phyloP scores from a whole-genome alignment of 306 rosid species.

The Cucurbita pepo region DNA sequence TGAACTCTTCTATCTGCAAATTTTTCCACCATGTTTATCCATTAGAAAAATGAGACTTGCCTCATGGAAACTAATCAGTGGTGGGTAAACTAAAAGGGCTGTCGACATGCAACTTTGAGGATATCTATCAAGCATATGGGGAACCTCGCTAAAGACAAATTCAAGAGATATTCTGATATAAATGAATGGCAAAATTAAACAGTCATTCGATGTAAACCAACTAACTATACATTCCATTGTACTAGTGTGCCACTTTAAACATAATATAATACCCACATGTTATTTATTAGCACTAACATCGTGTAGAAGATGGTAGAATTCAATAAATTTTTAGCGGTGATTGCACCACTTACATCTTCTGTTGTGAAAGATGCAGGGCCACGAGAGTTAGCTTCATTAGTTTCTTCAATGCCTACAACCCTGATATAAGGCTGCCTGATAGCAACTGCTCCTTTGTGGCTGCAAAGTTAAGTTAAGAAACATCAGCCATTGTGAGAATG shows the following conservation, averaged over 20 bases:
- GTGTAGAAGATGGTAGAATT: slow-evolving; percentile 1
- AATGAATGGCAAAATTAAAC: background rate
- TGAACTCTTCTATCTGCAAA: slow-evolving; percentile 85
- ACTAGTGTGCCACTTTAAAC: background rate
- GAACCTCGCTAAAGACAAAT: background rate
- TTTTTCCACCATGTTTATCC: background rate
- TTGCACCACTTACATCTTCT: slow-evolving; percentile 48
- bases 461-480: slow-evolving; percentile 17
- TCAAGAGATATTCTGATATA: background rate
- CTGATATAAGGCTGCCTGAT: slow-evolving; percentile 89
- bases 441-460: slow-evolving; percentile 95
- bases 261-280: background rate
- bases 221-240: background rate
- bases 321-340: background rate
- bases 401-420: slow-evolving; percentile 86
- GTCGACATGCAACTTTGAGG: background rate
- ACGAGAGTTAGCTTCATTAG: slow-evolving; percentile 55
- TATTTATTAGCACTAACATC: background rate
- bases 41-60: background rate
- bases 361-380: slow-evolving; percentile 53
- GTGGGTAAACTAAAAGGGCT: background rate
- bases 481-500: background rate
- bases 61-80: background rate
- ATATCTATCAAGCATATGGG: background rate
- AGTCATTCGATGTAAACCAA: background rate